Conservation (phyloP, 495 filamentous ascomycete genomes). For the Sporormia fimetaria region DNA sequence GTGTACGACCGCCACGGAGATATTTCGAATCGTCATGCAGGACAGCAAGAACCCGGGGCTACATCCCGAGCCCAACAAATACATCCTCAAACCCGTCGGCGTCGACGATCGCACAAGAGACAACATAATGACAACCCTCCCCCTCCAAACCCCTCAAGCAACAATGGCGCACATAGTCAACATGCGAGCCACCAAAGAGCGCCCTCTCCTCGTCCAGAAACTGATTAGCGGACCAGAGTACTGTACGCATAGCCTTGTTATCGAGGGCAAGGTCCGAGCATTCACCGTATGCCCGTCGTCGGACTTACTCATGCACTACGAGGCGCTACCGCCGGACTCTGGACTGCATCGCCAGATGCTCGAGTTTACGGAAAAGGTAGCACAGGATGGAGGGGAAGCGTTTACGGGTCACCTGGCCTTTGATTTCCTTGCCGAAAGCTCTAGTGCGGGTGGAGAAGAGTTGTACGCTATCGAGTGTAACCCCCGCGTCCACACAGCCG, state of each 20-base stretch:
- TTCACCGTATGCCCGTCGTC: constrained; percentile 52
- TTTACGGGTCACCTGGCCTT: constrained; percentile 63
- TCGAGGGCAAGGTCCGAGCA: constrained; percentile 47
- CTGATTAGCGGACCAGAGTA: constrained; percentile 53
- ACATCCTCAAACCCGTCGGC: constrained; percentile 50
- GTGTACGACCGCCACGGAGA: constrained; percentile 38
- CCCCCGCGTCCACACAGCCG: constrained; percentile 49
- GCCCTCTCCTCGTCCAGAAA: constrained; percentile 47
- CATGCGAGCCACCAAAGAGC: background rate
- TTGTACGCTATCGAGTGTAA: constrained; percentile 54
- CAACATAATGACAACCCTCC: constrained; percentile 43
- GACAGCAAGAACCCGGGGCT: background rate
- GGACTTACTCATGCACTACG: constrained; percentile 52
- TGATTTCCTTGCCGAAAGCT: constrained; percentile 49
- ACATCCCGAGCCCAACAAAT: constrained; percentile 41
- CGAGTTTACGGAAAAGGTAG: constrained; percentile 48
- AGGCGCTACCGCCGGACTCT: constrained; percentile 42
- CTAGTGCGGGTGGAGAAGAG: constrained; percentile 16
- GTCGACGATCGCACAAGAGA: constrained; percentile 37
- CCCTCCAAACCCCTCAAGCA: constrained; percentile 40
- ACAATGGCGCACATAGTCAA: constrained; percentile 23
- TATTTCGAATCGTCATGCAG: background rate
- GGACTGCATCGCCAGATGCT: constrained; percentile 47
- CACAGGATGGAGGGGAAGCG: constrained; percentile 34
- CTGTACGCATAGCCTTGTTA: constrained; percentile 55